Evolutionary conservation across 2,329 filamentous ascomycete species (phyloP).

Genomic region (Arthroderma sp.): DNA sequence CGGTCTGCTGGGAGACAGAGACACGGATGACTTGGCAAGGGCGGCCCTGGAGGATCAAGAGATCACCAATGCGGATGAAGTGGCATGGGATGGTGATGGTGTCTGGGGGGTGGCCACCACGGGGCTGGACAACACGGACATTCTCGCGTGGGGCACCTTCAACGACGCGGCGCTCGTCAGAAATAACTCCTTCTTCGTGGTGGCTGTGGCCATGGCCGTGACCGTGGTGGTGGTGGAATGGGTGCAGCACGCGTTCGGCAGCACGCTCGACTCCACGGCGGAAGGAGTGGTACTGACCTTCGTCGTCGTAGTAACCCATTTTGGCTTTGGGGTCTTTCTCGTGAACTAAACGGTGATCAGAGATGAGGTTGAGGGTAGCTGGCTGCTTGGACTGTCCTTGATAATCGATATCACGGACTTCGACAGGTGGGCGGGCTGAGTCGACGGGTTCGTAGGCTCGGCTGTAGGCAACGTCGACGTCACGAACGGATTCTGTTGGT

Average conservation of each 20-base stretch:
- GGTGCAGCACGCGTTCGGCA: slow-evolving; percentile 53
- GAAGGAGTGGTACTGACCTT: slow-evolving; percentile 63
- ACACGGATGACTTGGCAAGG: slow-evolving; percentile 99
- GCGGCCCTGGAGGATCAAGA: slow-evolving; percentile 96
- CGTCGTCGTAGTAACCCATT: slow-evolving; percentile 73
- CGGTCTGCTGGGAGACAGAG: slow-evolving; percentile 92
- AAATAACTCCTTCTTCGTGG: slow-evolving; percentile 26
- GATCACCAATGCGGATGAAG: slow-evolving; percentile 98
- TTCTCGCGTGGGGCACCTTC: slow-evolving; percentile 32
- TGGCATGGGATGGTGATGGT: slow-evolving; percentile 98
- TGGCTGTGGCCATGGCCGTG: slow-evolving; percentile 17
- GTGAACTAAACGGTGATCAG: slow-evolving; percentile 28
- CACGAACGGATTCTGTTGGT: slow-evolving; percentile 12
- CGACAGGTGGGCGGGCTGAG: slow-evolving; percentile 8
- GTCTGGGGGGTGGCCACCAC: slow-evolving; percentile 48
- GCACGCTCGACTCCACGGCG: slow-evolving; percentile 57
- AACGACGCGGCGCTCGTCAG: slow-evolving; percentile 36
- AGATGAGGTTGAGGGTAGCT: slow-evolving; percentile 22
- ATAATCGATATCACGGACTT: slow-evolving; percentile 18
- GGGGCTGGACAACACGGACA: slow-evolving; percentile 42
- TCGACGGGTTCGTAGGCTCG: slow-evolving; percentile 16
- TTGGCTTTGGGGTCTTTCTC: slow-evolving; percentile 44
- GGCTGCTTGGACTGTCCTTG: slow-evolving; percentile 29
- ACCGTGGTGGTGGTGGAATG: slow-evolving; percentile 44
- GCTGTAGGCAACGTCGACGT: slow-evolving; percentile 21